Evolutionary conservation across 176 grass and related monocot species (phyloP), one percentile per base, ranked within the genome.

Genomic region (Oryza meridionalis): DNA sequence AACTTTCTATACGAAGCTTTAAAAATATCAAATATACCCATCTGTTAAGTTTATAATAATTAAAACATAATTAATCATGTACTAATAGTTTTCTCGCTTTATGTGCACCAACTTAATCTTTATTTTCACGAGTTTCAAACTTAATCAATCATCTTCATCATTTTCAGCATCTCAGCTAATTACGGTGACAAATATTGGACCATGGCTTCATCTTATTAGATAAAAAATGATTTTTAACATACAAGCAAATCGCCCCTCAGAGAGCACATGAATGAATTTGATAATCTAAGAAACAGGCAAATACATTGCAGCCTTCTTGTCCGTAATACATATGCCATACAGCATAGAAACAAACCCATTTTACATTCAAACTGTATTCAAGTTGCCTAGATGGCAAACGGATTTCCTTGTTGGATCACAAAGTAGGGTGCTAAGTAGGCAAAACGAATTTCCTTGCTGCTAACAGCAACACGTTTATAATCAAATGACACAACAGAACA

Each of bases 361-460:
- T 73, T 61, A 58, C 22, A 44, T n/a, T 11, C 61, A 61, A 80
- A 51, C 21, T 22, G 51, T 64, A 42, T 40, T 37, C 44, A 73
- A 38, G 85, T 84, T 88, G 76, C 84, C 76, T 84, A 91, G 81
- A 46, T 75, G 81, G 85, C 71, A 91, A 87, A 38, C 70, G 31
- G 11, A 42, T 49, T 67, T 78, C 11, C 15, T 69, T 26, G 19
- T 43, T 63, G 26, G 50, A 46, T 69, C 38, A 21, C 7, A 69
- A 46, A 43, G 9, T 5, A 15, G 45, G 19, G 11, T 62, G 8
- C 11, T 49, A 32, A 6, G 38, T 7, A 70, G 81, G 85, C 71
- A 91, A 87, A 38, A 38, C 70, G 31, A 15, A 42, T 49, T 67
- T 78, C 16, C 15, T 69, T 37, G 19, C 31, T 63, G 26, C 11